These are phyloP conservation scores for Podaxis carcinomalis DNA, from an alignment of 768 basidiomycete genomes.

Conservation along the genomic window DNA sequence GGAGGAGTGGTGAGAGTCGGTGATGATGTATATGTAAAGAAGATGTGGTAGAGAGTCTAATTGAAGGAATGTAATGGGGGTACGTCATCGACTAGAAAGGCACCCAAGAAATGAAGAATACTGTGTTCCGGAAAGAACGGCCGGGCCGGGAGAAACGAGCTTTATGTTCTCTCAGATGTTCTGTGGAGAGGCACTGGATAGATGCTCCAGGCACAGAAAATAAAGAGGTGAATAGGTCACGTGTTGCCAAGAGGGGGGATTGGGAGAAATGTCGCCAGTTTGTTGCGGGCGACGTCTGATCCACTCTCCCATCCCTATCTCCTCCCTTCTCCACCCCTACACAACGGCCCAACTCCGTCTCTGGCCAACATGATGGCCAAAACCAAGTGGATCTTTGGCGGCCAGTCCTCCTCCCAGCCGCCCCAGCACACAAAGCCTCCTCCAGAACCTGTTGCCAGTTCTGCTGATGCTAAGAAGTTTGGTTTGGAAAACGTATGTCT, in stretches of 20 bases:
- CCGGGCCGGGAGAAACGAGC: not conserved
- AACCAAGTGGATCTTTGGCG: constrained; percentile 35
- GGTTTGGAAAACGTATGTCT: constrained; percentile 92
- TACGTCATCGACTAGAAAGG: not conserved
- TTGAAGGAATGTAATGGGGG: not conserved
- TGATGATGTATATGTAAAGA: constrained; percentile 50
- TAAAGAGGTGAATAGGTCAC: constrained; percentile 5
- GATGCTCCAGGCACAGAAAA: not conserved
- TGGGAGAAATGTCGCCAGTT: constrained; percentile 12
- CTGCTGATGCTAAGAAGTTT: constrained; percentile 82
- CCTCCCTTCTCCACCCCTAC: not conserved
- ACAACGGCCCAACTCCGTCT: not conserved
- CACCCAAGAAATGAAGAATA: not conserved
- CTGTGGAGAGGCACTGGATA: not conserved
- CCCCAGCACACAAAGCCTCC: constrained; percentile 23
- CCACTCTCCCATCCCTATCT: constrained; percentile 11
- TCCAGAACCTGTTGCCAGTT: constrained; percentile 33
- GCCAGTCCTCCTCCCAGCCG: constrained; percentile 19
- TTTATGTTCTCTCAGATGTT: not conserved
- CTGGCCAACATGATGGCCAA: constrained; percentile 27
- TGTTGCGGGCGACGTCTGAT: constrained; percentile 9
- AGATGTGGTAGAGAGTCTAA: constrained; percentile 21
- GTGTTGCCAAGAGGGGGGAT: constrained; percentile 9
- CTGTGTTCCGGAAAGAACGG: not conserved
- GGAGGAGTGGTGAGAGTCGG: constrained; percentile 57